These are phyloP conservation scores for Coffea eugenioides DNA, from an alignment of 257 asterid genomes.

Conservation along the genomic window DNA sequence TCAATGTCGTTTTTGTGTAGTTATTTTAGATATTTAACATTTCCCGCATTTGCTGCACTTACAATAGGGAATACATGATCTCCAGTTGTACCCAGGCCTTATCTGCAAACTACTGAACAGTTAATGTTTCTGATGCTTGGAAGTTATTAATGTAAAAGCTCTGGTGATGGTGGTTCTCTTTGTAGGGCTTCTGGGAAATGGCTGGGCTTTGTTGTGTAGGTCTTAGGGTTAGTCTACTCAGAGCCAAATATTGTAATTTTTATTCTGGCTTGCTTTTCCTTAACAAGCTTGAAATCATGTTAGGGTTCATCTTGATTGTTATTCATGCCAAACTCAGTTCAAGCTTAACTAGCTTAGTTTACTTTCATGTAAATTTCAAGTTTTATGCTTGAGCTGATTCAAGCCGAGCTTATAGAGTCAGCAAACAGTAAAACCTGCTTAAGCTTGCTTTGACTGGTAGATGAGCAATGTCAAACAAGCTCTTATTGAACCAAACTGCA, in stretches of 20 bases:
- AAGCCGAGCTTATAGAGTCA: no score
- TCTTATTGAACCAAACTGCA: no score
- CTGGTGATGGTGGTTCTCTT: background rate
- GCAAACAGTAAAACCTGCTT: no score
- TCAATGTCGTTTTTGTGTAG: background rate
- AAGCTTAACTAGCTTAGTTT: no score
- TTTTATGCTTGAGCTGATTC: no score
- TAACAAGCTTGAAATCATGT: no score
- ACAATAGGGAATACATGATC: background rate
- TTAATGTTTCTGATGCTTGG: background rate
- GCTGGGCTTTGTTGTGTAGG: background rate
- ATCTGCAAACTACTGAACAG: slow-evolving; percentile 5
- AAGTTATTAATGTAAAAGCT: background rate
- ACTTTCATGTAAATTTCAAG: no score
- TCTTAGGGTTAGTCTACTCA: background rate
- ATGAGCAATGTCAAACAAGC: background rate
- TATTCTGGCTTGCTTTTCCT: no score
- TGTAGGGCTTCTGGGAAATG: background rate
- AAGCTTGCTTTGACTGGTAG: no score
- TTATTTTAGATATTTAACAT: background rate
- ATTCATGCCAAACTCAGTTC: no score
- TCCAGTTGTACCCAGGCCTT: background rate
- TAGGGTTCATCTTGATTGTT: no score
- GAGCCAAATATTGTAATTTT: no score
- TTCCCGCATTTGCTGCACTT: background rate